Conservation (phyloP, 495 filamentous ascomycete species). For the Annulohypoxylon bovei region DNA sequence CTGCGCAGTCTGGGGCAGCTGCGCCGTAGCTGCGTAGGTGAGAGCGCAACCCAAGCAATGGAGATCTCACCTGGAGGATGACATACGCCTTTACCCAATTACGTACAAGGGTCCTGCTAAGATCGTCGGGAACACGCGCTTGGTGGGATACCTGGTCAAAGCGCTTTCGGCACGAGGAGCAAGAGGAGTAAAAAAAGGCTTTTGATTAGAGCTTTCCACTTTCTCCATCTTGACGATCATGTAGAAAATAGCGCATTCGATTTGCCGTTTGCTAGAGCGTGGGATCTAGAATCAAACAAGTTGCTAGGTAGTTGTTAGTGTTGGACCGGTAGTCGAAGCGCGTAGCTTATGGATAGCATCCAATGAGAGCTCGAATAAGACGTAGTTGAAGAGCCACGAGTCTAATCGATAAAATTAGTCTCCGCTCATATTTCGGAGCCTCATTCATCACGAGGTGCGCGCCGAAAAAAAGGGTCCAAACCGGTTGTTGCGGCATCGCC, state of each 20-base stretch:
- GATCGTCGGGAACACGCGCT: conserved; percentile 23
- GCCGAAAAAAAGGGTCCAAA: conserved; percentile 8
- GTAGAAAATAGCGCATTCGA: conserved; percentile 27
- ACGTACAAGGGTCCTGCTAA: conserved; percentile 20
- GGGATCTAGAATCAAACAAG: conserved; percentile 10
- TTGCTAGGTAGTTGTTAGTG: conserved; percentile 12
- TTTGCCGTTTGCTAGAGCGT: conserved; percentile 16
- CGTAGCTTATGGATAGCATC: conserved; percentile 9
- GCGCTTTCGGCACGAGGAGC: conserved; percentile 11
- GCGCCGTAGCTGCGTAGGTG: background rate
- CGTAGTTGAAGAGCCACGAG: background rate
- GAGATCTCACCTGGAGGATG: conserved; percentile 25
- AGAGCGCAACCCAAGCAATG: conserved; percentile 5
- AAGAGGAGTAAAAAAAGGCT: conserved; percentile 12
- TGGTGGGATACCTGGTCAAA: conserved; percentile 20
- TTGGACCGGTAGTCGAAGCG: conserved; percentile 19
- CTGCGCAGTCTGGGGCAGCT: conserved; percentile 6
- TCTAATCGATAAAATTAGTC: background rate
- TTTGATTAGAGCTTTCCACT: conserved; percentile 17
- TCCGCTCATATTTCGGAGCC: conserved; percentile 1
- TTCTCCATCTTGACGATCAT: conserved; percentile 28
- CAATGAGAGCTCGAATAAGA: conserved; percentile 7
- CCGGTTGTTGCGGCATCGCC: conserved; percentile 12
- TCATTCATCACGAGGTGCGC: background rate
- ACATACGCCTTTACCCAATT: conserved; percentile 15